Percentiles rank a stretch among this genome's conserved stretches.
Evolutionary conservation across 805 yeast species (phyloP).

Genomic region (Kluyveromyces aestuarii): DNA sequence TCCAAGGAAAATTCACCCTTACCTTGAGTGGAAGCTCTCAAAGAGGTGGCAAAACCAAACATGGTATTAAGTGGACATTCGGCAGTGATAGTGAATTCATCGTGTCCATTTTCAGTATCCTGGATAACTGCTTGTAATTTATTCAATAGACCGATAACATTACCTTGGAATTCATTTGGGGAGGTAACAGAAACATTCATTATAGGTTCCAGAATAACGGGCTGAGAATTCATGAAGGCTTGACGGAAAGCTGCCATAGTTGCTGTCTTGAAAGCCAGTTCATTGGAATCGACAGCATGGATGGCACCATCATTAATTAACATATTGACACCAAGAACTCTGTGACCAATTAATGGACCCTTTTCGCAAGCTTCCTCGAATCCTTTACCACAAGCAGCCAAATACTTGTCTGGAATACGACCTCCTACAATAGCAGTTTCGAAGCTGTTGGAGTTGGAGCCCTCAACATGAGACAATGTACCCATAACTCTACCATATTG

Average conservation of each 20-base stretch:
- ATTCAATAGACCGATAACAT: slow-evolving; percentile 83
- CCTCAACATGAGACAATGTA: slow-evolving; percentile 50
- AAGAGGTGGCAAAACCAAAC: slow-evolving; percentile 92
- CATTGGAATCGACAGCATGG: slow-evolving; percentile 95
- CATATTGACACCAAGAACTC: slow-evolving; percentile 89
- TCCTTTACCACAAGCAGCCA: slow-evolving; percentile 90
- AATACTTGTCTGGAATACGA: slow-evolving; percentile 88
- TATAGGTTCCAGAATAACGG: slow-evolving; percentile 90
- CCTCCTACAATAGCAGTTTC: slow-evolving; percentile 92
- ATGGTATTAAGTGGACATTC: slow-evolving; percentile 94
- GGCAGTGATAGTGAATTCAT: slow-evolving; percentile 86
- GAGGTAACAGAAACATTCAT: slow-evolving; percentile 91
- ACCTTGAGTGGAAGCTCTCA: slow-evolving; percentile 97
- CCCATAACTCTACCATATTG: slow-evolving; percentile 97
- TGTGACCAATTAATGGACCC: slow-evolving; percentile 95
- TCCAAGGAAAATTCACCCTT: slow-evolving; percentile 97
- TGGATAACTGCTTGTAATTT: slow-evolving; percentile 85
- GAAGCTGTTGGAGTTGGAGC: slow-evolving; percentile 50
- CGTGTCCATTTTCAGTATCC: slow-evolving; percentile 90
- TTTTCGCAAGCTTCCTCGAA: slow-evolving; percentile 90
- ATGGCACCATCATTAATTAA: slow-evolving; percentile 93
- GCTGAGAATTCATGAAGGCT: slow-evolving; percentile 75
- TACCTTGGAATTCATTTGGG: slow-evolving; percentile 94
- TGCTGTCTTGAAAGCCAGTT: slow-evolving; percentile 89
- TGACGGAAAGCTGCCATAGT: slow-evolving; percentile 86